These are phyloP conservation scores for Metschnikowia dekortorum DNA, from an alignment of 805 yeast genomes.

Conservation along the genomic window DNA sequence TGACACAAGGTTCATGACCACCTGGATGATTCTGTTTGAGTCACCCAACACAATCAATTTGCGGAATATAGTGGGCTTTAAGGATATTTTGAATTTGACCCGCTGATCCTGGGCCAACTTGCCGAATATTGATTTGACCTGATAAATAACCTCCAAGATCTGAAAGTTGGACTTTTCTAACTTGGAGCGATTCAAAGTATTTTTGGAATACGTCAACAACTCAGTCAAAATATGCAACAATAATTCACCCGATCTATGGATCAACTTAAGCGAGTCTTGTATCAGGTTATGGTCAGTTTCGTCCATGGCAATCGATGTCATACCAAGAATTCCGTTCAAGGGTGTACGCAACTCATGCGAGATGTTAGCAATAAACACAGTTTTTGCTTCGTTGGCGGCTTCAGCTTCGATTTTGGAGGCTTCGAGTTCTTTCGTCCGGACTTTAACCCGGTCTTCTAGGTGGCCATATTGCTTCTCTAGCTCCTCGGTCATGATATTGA, in stretches of 20 bases:
- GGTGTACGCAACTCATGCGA: slow-evolving; percentile 96
- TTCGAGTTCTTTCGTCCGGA: slow-evolving; percentile 83
- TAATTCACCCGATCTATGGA: slow-evolving; percentile 88
- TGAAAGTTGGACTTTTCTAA: slow-evolving; percentile 80
- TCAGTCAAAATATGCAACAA: slow-evolving; percentile 87
- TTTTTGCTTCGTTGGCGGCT: slow-evolving; percentile 93
- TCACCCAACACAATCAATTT: slow-evolving; percentile 78
- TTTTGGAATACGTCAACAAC: slow-evolving; percentile 85
- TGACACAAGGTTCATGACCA: slow-evolving; percentile 87
- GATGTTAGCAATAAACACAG: slow-evolving; percentile 87
- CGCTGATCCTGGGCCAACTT: slow-evolving; percentile 75
- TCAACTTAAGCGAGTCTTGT: slow-evolving; percentile 71
- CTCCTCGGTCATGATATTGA: slow-evolving; percentile 87
- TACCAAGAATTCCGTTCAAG: slow-evolving; percentile 90
- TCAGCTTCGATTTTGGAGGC: slow-evolving; percentile 87
- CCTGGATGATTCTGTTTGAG: slow-evolving; percentile 83
- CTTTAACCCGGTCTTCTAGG: slow-evolving; percentile 81
- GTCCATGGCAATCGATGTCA: slow-evolving; percentile 91
- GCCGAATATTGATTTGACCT: slow-evolving; percentile 78
- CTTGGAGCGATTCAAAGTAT: slow-evolving; percentile 77
- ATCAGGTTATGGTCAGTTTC: slow-evolving; percentile 67
- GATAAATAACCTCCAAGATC: slow-evolving; percentile 76
- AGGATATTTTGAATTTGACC: slow-evolving; percentile 58
- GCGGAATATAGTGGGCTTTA: slow-evolving; percentile 58
- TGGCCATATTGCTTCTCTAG: slow-evolving; percentile 78